Percentiles rank a stretch among this genome's conserved stretches.
Evolutionary conservation across 1,139 yeast species (phyloP).

Genomic region (Saccharomyces hybrid): DNA sequence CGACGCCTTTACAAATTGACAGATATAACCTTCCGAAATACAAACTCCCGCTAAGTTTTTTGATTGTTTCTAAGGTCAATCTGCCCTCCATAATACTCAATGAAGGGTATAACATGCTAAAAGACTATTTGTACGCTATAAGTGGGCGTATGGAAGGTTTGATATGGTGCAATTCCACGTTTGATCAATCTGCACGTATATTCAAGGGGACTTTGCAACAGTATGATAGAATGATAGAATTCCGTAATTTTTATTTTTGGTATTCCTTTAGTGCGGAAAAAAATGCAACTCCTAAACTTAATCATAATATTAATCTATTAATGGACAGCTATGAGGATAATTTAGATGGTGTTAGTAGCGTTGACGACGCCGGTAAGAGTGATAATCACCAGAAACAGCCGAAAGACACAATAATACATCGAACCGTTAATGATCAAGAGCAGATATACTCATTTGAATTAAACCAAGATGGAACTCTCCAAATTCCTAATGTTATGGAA

Average conservation of each 20-base stretch:
- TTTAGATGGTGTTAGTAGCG: conserved; percentile 2
- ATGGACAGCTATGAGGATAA: background rate
- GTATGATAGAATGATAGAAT: conserved; percentile 9
- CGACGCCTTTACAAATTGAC: conserved; percentile 8
- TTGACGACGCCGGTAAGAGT: background rate
- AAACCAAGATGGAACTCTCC: conserved; percentile 17
- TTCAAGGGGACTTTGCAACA: background rate
- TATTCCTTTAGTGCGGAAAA: conserved; percentile 6
- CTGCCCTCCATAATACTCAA: conserved; percentile 15
- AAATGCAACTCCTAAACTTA: background rate
- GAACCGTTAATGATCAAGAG: conserved; percentile 16
- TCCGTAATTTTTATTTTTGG: conserved; percentile 10
- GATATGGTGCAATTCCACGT: conserved; percentile 4
- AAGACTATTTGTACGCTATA: conserved; percentile 16
- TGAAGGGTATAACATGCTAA: conserved; percentile 18
- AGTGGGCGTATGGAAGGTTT: conserved; percentile 10
- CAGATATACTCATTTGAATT: conserved; percentile 30
- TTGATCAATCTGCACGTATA: background rate
- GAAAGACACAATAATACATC: background rate
- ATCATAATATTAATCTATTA: background rate
- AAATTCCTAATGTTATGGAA: conserved; percentile 22
- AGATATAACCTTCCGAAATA: conserved; percentile 10
- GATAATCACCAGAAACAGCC: background rate
- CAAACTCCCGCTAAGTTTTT: conserved; percentile 12
- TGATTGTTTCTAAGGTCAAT: conserved; percentile 11